Conservation (phyloP, 1,284 basidiomycete genomes). For the Anthracocystis panici-leucophaei region DNA sequence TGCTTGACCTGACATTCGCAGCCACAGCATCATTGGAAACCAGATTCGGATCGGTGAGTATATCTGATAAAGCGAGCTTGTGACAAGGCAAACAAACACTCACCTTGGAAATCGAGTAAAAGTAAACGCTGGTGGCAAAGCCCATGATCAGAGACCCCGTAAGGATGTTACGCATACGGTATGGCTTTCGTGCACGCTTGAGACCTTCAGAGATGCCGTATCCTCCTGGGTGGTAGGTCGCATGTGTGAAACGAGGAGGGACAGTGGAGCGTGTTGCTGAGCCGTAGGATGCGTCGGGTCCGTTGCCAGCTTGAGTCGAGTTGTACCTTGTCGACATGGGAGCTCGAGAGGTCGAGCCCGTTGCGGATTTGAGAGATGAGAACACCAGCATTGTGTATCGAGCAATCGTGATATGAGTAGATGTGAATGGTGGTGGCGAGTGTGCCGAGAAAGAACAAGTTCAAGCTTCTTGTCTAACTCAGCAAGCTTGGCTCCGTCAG, state of each 20-base stretch:
- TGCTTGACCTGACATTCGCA: constrained; percentile 51
- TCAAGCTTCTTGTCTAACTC: neutral
- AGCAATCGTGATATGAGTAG: neutral
- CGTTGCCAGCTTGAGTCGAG: constrained; percentile 34
- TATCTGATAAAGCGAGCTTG: neutral
- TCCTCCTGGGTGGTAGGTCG: constrained; percentile 56
- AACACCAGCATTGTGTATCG: constrained; percentile 13
- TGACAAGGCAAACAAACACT: neutral
- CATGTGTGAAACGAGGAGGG: constrained; percentile 53
- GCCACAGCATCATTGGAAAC: neutral
- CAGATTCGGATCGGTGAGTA: neutral
- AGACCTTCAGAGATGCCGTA: constrained; percentile 72
- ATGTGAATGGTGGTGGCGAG: constrained; percentile 1
- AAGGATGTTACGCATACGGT: constrained; percentile 80
- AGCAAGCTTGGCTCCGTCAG: neutral
- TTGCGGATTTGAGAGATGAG: constrained; percentile 15
- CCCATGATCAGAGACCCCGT: constrained; percentile 80
- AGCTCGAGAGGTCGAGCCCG: constrained; percentile 6
- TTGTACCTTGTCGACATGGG: constrained; percentile 20
- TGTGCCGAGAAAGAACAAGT: neutral
- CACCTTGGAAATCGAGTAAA: constrained; percentile 80
- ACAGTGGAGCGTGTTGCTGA: constrained; percentile 48
- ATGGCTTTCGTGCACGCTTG: constrained; percentile 86
- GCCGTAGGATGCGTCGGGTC: constrained; percentile 16
- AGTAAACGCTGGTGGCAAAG: constrained; percentile 87